Percentiles rank a stretch among this genome's conserved stretches.
Conservation (phyloP, 202 grass and related monocot species). For the Carex arenaria region DNA sequence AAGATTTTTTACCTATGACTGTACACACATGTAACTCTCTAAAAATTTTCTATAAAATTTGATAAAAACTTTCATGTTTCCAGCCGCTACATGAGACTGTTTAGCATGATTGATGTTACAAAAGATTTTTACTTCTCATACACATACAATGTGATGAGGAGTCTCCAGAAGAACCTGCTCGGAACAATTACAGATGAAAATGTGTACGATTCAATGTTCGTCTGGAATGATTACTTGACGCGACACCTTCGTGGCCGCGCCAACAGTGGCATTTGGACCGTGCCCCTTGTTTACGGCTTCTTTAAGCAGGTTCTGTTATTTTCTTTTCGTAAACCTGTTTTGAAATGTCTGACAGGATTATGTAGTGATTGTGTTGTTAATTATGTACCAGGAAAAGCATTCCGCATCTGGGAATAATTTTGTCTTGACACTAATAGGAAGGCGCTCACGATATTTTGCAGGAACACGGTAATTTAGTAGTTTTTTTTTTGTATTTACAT, state of each 20-base stretch:
- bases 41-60: conserved; percentile 21
- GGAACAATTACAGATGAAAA: conserved; percentile 52
- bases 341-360: not conserved
- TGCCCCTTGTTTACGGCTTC: conserved; percentile 84
- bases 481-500: conserved; percentile 17
- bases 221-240: conserved; percentile 88
- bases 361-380: conserved; percentile 9
- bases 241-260: conserved; percentile 39
- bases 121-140: conserved; percentile 97
- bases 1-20: not conserved
- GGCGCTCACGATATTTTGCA: conserved; percentile 83
- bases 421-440: conserved; percentile 79
- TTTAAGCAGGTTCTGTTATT: conserved; percentile 71
- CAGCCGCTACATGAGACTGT: conserved; percentile 81
- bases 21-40: not conserved
- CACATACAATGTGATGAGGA: conserved; percentile 81
- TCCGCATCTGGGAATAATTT: conserved; percentile 65
- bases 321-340: conserved; percentile 4
- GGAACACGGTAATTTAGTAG: conserved; percentile 70
- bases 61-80: conserved; percentile 21
- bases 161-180: conserved; percentile 78
- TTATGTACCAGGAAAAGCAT: conserved; percentile 62
- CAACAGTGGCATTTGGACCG: conserved; percentile 57
- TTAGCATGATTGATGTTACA: conserved; percentile 70
- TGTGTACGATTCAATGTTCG: conserved; percentile 88